Conservation (phyloP, 495 filamentous ascomycete species). For the Amphirosellinia nigrospora region DNA sequence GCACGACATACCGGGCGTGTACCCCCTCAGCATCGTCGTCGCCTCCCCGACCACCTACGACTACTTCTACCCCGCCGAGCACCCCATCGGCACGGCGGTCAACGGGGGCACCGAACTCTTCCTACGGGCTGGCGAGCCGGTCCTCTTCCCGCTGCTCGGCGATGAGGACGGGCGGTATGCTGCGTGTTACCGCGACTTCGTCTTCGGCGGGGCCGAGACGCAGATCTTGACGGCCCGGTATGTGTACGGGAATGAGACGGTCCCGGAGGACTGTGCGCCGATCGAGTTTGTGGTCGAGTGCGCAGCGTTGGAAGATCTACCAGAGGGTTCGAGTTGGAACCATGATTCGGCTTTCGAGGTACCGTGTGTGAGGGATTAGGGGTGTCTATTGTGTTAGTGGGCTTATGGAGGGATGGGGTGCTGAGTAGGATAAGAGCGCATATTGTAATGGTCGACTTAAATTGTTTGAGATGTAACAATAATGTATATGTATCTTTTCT, state of each 20-base stretch:
- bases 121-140: conserved; percentile 7
- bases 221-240: background rate
- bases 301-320: background rate
- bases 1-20: conserved; percentile 3
- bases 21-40: conserved; percentile 6
- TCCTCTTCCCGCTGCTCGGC: conserved; percentile 1
- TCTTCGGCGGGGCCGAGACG: background rate
- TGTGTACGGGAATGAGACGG: conserved; percentile 10
- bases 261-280: background rate
- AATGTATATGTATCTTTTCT: background rate
- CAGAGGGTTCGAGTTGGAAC: background rate
- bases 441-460: background rate
- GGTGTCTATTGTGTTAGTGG: background rate
- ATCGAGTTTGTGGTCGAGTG: conserved; percentile 18
- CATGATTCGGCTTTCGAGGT: conserved; percentile 15
- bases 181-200: background rate
- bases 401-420: background rate
- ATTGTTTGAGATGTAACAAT: background rate
- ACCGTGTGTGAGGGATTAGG: background rate
- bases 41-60: background rate
- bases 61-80: conserved; percentile 6
- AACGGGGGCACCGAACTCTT: conserved; percentile 8
- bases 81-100: conserved; percentile 1
- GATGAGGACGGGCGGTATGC: background rate
- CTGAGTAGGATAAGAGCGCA: background rate